Percentiles rank a stretch among this genome's conserved stretches.
Conservation (phyloP, 306 rosid genomes). For the Styphnolobium japonicum region DNA sequence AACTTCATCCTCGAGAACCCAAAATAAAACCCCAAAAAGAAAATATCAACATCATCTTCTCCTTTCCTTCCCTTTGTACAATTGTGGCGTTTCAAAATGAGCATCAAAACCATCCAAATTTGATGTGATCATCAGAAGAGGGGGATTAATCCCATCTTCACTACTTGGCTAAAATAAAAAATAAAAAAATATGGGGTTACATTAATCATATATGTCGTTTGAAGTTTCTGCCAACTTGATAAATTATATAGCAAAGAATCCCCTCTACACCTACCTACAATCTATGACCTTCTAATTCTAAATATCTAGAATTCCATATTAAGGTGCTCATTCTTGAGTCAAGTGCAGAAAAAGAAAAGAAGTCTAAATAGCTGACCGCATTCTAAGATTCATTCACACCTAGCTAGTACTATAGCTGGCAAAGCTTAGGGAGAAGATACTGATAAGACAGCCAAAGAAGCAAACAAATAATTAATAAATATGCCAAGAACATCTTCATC, state of each 20-base stretch:
- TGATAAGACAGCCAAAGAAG: constrained; percentile 13
- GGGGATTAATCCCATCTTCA: not conserved
- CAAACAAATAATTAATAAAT: constrained; percentile 14
- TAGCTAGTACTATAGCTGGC: constrained; percentile 17
- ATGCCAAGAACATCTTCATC: constrained; percentile 19
- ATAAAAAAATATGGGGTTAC: not conserved
- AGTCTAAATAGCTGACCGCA: not conserved
- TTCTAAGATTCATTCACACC: constrained; percentile 25
- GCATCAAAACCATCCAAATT: not conserved
- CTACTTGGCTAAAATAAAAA: constrained; percentile 23
- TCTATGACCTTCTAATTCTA: constrained; percentile 1
- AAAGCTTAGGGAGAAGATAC: constrained; percentile 12
- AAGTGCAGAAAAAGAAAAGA: not conserved
- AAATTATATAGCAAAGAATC: not conserved
- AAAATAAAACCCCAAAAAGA: too few relatives aligned
- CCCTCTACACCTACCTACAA: not conserved
- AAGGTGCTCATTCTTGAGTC: not conserved
- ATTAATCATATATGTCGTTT: not conserved
- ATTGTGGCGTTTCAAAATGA: not conserved
- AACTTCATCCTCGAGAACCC: not conserved
- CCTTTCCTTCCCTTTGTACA: not conserved
- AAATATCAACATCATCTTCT: not conserved
- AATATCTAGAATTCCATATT: not conserved
- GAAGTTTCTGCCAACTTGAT: not conserved
- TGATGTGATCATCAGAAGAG: not conserved